Evolutionary conservation across 495 filamentous ascomycete genomes (phyloP).

Genomic region (Aspergillus nidulans): DNA sequence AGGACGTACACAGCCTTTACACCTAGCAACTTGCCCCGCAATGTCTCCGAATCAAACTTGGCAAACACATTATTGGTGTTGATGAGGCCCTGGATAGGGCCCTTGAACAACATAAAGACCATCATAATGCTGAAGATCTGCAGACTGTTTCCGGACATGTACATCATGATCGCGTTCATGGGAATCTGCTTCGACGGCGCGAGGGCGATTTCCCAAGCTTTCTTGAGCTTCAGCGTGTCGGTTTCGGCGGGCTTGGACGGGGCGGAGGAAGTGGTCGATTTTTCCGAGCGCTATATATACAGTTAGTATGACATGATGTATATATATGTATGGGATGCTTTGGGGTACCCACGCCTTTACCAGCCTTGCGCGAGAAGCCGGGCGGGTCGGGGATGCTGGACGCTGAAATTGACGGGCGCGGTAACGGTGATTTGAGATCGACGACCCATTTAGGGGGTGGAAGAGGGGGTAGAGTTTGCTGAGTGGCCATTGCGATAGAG

Average conservation of each 20-base stretch:
- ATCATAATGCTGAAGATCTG: conserved; percentile 99
- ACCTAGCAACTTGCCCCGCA: conserved; percentile 60
- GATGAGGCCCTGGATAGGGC: conserved; percentile 79
- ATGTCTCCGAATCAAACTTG: conserved; percentile 83
- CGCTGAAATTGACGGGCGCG: conserved; percentile 52
- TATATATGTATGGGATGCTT: not conserved
- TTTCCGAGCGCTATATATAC: conserved; percentile 37
- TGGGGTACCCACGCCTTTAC: conserved; percentile 34
- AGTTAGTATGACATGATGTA: conserved; percentile 10
- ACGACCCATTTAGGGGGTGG: conserved; percentile 75
- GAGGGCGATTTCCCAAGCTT: conserved; percentile 96
- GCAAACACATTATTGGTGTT: conserved; percentile 75
- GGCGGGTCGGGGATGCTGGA: conserved; percentile 76
- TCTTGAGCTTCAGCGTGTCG: conserved; percentile 93
- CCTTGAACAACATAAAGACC: conserved; percentile 99
- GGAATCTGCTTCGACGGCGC: conserved; percentile 91
- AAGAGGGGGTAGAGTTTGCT: conserved; percentile 37
- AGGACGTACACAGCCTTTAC: conserved; percentile 83
- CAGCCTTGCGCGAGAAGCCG: conserved; percentile 60
- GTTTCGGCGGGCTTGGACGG: conserved; percentile 64
- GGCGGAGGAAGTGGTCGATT: conserved; percentile 18
- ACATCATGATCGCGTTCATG: conserved; percentile 99
- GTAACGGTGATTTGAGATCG: conserved; percentile 65
- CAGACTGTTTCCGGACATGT: conserved; percentile 98
- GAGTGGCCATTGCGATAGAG: conserved; percentile 20